Conservation (phyloP, 2,329 filamentous ascomycete species). For the Metarhizium sp. region DNA sequence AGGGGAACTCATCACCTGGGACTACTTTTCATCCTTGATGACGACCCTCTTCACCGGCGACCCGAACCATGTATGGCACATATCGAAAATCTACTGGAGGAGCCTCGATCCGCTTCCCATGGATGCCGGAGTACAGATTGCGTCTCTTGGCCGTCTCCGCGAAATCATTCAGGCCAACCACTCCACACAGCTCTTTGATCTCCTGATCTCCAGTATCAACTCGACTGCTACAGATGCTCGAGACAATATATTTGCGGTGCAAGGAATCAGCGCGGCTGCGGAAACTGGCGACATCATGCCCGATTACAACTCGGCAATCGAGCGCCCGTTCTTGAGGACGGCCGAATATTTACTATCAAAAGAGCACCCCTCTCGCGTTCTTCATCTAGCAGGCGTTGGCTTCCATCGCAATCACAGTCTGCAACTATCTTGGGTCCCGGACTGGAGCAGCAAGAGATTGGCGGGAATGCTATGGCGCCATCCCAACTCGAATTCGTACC, state of each 20-base stretch:
- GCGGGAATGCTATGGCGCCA: neutral
- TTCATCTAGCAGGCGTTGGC: neutral
- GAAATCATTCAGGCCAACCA: neutral
- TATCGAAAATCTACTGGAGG: neutral
- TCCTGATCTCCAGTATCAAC: neutral
- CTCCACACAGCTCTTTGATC: neutral
- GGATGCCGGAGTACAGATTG: neutral
- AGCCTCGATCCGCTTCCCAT: neutral
- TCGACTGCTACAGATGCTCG: neutral
- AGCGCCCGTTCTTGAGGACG: neutral
- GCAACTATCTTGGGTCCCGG: neutral
- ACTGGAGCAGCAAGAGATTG: neutral
- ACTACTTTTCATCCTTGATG: neutral
- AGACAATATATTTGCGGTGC: neutral
- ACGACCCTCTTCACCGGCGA: neutral
- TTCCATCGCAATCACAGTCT: neutral
- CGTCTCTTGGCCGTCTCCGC: neutral
- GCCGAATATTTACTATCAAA: neutral
- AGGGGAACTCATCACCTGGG: neutral
- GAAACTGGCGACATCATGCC: neutral
- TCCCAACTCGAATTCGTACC: neutral
- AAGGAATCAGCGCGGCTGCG: neutral
- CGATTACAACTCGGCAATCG: neutral
- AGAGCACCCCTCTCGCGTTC: neutral
- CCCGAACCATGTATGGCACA: neutral